These are phyloP conservation scores for Narthecium ossifragum DNA, from an alignment of 106 monocot genomes.

Conservation along the genomic window DNA sequence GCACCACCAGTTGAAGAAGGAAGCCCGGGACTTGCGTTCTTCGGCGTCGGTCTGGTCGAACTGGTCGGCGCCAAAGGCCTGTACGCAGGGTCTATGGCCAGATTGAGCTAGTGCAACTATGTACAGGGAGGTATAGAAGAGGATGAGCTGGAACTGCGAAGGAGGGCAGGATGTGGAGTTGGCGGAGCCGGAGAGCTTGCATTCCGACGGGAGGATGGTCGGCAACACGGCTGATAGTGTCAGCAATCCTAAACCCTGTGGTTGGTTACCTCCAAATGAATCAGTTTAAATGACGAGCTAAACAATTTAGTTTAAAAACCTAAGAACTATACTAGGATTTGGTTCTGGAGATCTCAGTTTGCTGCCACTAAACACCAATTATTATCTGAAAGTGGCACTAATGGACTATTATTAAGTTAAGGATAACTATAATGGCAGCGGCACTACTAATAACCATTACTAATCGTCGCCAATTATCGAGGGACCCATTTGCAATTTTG, in stretches of 20 bases:
- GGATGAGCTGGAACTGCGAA: constrained; percentile 11
- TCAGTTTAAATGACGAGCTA: too few species aligned
- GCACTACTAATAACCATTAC: too few species aligned
- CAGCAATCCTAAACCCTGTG: constrained; percentile 55
- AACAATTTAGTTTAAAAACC: too few species aligned
- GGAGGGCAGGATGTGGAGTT: constrained; percentile 11
- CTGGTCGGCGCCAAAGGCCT: constrained; percentile 90
- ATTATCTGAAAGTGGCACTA: too few species aligned
- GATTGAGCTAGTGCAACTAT: constrained; percentile 65
- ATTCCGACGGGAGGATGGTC: constrained; percentile 12
- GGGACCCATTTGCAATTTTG: too few species aligned
- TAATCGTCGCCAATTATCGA: too few species aligned
- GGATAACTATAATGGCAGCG: too few species aligned
- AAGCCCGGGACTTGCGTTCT: constrained; percentile 42
- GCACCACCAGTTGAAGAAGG: constrained; percentile 94
- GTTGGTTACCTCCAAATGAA: background rate
- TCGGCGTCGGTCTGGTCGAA: constrained; percentile 56
- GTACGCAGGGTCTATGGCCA: constrained; percentile 65
- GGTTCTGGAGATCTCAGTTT: too few species aligned
- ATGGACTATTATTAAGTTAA: too few species aligned
- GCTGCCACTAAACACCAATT: too few species aligned
- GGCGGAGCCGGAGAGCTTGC: background rate
- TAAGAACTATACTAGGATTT: too few species aligned
- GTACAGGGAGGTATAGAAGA: constrained; percentile 69
- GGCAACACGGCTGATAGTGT: constrained; percentile 38